Evolutionary conservation across 768 basidiomycete species (phyloP), one percentile per base, ranked within the genome.

Genomic region (Hericium rajendrae): DNA sequence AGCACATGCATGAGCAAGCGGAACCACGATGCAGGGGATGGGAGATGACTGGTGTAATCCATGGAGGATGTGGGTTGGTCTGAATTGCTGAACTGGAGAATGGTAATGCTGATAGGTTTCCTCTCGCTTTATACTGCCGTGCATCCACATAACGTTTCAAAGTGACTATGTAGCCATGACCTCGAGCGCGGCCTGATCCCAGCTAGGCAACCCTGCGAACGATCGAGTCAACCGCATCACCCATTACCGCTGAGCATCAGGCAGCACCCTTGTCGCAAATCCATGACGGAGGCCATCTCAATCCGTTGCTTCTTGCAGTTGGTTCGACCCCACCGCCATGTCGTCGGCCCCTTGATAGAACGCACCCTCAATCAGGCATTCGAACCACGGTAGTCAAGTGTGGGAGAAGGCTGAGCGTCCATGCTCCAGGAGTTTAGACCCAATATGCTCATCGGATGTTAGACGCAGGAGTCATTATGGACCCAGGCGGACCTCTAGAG

Each of bases 1-100:
- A 62, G 48, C 26, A 48, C 26, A 6, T 57, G 59, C 55, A 62
- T 61, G 37, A 60, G 26, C 39, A 61, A 39, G 16, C 61, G 59
- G 37, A 62, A n/a, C 41, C 51, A 57, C n/a, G 60, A 41, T 38
- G 51, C 55, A 51, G 53, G 43, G n/a, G 43, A 46, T 8, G 43
- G 43, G 16, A 46, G 43, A 20, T 46, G 16, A 20, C n/a, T 46
- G n/a, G 43, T n/a, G 43, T 46, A 46, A 20, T 46, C 43, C 43
- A 46, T 46, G n/a, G 43, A 32, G 43, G 20, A 6, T 46, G n/a
- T 46, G n/a, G 6, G 43, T 46, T 26, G 26, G 43, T 20, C n/a
- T 46, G 43, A 46, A 20, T 46, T 46, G 26, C 26, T 26, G 32
- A 32, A 10, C 8, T 32, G 32, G 32, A 32, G 8, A 32, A 32